phyloP scores from a whole-genome alignment of 2,329 filamentous ascomycete species.

The Pseudogymnoascus sp. region DNA sequence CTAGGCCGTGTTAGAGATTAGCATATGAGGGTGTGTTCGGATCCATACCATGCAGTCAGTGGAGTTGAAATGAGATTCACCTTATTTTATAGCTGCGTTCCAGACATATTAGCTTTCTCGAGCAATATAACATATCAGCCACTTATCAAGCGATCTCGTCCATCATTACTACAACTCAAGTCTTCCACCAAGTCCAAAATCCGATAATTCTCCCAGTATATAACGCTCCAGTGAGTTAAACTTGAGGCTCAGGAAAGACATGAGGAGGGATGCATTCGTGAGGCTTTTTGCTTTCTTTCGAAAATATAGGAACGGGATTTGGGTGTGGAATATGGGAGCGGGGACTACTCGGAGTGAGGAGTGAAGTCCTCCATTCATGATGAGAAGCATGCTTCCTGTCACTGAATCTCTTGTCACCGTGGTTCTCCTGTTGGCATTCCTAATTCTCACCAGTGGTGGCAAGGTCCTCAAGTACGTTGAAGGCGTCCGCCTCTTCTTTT shows the following conservation, averaged over 20 bases:
- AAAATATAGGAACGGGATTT: background rate
- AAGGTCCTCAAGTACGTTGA: background rate
- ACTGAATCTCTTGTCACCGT: background rate
- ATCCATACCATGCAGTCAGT: background rate
- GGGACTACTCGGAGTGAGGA: background rate
- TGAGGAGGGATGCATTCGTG: background rate
- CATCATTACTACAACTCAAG: background rate
- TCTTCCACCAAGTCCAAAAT: background rate
- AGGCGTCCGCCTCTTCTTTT: no score
- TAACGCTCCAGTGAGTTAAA: background rate
- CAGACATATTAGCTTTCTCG: background rate
- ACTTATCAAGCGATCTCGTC: background rate
- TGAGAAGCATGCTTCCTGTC: background rate
- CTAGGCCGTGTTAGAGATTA: background rate
- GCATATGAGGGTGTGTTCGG: background rate
- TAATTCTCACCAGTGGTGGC: background rate
- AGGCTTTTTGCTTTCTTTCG: background rate
- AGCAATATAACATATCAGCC: background rate
- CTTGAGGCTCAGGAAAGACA: background rate
- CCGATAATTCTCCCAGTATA: background rate
- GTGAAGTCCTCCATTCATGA: background rate
- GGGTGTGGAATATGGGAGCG: background rate
- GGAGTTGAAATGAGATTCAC: background rate
- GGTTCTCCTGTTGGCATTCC: background rate
- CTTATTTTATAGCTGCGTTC: background rate